Percentiles rank a stretch among this genome's conserved stretches.
phyloP scores from a whole-genome alignment of 805 yeast species.

The Hanseniaspora pseudoguilliermondii region DNA sequence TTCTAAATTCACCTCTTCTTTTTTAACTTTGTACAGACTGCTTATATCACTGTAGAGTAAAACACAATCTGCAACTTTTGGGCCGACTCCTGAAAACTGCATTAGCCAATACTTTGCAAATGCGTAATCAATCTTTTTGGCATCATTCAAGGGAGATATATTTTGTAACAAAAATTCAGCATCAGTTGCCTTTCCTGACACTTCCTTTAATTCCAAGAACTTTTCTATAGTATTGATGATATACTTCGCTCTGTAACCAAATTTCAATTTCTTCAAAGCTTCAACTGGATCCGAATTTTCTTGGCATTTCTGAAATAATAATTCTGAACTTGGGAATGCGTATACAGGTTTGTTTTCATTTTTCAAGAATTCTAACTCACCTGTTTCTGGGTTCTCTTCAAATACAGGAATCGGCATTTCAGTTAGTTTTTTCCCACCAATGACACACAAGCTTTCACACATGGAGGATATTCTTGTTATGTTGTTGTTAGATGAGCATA shows the following conservation, averaged over 20 bases:
- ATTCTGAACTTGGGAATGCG: constrained; percentile 61
- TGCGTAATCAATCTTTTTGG: background rate
- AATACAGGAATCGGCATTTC: background rate
- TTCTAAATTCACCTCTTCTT: background rate
- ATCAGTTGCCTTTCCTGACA: constrained; percentile 10
- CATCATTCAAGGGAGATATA: constrained; percentile 25
- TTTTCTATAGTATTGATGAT: constrained; percentile 62
- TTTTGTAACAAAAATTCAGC: constrained; percentile 28
- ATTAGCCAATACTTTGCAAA: constrained; percentile 32
- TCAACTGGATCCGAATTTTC: constrained; percentile 32
- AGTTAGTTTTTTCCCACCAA: constrained; percentile 50
- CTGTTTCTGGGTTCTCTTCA: background rate
- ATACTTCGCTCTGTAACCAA: constrained; percentile 88
- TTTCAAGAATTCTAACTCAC: constrained; percentile 25
- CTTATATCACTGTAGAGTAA: constrained; percentile 69
- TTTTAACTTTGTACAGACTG: constrained; percentile 24
- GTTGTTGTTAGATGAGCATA: constrained; percentile 92
- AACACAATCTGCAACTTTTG: constrained; percentile 95
- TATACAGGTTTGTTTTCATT: constrained; percentile 31
- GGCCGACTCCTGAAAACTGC: constrained; percentile 79
- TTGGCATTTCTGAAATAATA: constrained; percentile 35
- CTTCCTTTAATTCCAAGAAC: constrained; percentile 30
- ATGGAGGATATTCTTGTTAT: constrained; percentile 84
- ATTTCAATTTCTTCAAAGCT: constrained; percentile 40
- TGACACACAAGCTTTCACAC: constrained; percentile 66